phyloP scores from a whole-genome alignment of 768 basidiomycete genomes.

The Tricholoma hemisulphureum region DNA sequence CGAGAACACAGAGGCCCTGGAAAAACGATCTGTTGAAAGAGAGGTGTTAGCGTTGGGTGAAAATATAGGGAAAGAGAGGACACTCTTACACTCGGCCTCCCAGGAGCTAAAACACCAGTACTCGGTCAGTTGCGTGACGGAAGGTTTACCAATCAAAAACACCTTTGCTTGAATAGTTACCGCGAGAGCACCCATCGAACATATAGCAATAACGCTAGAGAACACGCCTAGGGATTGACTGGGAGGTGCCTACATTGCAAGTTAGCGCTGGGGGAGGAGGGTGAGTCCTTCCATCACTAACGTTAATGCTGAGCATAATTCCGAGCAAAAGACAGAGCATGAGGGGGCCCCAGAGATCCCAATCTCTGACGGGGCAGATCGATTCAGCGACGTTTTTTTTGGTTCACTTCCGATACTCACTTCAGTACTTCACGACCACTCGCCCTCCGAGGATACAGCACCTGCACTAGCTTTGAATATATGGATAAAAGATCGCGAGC shows the following conservation, averaged over 20 bases:
- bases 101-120: constrained; percentile 48
- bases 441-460: constrained; percentile 80
- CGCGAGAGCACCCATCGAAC: constrained; percentile 84
- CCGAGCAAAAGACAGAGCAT: constrained; percentile 77
- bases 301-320: constrained; percentile 84
- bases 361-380: constrained; percentile 59
- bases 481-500: constrained; percentile 87
- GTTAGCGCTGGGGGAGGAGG: not conserved
- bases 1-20: constrained; percentile 91
- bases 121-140: not conserved
- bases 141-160: constrained; percentile 7
- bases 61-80: not conserved
- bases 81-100: constrained; percentile 75
- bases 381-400: not conserved
- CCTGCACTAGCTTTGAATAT: constrained; percentile 90
- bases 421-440: constrained; percentile 76
- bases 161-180: constrained; percentile 98
- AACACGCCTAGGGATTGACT: constrained; percentile 86
- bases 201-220: constrained; percentile 90
- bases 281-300: constrained; percentile 30
- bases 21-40: constrained; percentile 74
- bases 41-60: not conserved
- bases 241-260: constrained; percentile 67
- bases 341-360: constrained; percentile 98
- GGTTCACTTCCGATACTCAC: constrained; percentile 36